Conservation (phyloP, 2,329 filamentous ascomycete genomes). For the Xylaria multiplex region DNA sequence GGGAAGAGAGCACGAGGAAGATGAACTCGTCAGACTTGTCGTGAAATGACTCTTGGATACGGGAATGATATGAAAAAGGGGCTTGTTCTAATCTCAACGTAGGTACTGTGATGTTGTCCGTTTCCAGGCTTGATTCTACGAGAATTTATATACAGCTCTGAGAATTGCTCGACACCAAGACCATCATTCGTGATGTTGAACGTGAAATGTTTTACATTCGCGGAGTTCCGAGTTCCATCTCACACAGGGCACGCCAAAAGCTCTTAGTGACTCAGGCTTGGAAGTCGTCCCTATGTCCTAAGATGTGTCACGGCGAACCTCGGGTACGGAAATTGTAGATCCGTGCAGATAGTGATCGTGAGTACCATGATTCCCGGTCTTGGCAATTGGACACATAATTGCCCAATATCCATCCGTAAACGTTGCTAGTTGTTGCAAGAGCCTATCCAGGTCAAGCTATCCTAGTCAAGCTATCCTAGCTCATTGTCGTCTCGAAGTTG, state of each 20-base stretch:
- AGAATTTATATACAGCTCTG: constrained; percentile 6
- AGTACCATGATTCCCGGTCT: background rate
- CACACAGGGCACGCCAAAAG: background rate
- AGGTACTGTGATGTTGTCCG: background rate
- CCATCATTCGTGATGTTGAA: background rate
- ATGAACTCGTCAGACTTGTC: background rate
- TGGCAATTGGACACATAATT: background rate
- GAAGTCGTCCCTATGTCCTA: background rate
- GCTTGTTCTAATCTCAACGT: background rate
- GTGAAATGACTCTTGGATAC: background rate
- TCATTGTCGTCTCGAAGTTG: background rate
- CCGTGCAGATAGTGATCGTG: background rate
- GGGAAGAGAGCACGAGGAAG: background rate
- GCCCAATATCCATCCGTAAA: background rate
- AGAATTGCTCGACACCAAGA: background rate
- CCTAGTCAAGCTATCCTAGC: background rate
- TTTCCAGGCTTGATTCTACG: background rate
- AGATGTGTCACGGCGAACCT: background rate
- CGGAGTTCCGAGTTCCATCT: constrained; percentile 33
- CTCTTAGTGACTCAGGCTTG: constrained; percentile 14
- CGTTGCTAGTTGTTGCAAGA: background rate
- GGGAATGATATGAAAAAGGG: background rate
- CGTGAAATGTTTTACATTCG: background rate
- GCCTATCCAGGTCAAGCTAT: background rate
- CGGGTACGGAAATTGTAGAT: background rate